Evolutionary conservation across 2,329 filamentous ascomycete species (phyloP).

Genomic region (Colletotrichum ledebouriae): DNA sequence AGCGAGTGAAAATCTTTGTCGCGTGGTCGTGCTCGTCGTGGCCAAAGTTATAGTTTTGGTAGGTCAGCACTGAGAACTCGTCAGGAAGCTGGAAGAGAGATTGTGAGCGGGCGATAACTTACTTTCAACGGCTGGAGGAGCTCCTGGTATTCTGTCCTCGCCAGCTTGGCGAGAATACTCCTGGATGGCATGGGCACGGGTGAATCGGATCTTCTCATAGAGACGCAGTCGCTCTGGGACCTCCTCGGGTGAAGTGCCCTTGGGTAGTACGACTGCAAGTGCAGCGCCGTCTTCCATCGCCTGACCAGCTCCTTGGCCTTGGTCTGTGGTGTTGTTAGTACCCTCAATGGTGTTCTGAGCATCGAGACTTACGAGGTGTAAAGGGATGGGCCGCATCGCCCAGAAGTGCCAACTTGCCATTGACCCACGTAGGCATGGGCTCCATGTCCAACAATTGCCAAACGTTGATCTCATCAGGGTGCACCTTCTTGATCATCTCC

Average conservation of each 20-base stretch:
- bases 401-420: conserved; percentile 67
- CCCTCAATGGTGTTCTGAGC: too few species aligned
- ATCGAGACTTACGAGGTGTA: conserved; percentile 62
- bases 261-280: conserved; percentile 67
- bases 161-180: conserved; percentile 68
- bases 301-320: conserved; percentile 71
- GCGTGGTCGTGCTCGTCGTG: conserved; percentile 71
- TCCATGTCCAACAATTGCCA: conserved; percentile 76
- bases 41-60: conserved; percentile 66
- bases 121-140: conserved; percentile 28
- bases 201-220: conserved; percentile 70
- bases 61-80: conserved; percentile 52
- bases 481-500: conserved; percentile 57
- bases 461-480: conserved; percentile 62
- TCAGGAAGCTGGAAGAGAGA: background rate
- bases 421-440: conserved; percentile 66
- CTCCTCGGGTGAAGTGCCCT: conserved; percentile 57
- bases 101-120: background rate
- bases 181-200: conserved; percentile 70
- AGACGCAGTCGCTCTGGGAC: conserved; percentile 69
- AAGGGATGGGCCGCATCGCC: conserved; percentile 80
- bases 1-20: conserved; percentile 62
- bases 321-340: conserved; percentile 47
- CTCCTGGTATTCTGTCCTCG: conserved; percentile 51
- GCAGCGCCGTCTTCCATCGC: conserved; percentile 78